Conservation (phyloP, 805 yeast species). For the Schwanniomyces vanrijiae region DNA sequence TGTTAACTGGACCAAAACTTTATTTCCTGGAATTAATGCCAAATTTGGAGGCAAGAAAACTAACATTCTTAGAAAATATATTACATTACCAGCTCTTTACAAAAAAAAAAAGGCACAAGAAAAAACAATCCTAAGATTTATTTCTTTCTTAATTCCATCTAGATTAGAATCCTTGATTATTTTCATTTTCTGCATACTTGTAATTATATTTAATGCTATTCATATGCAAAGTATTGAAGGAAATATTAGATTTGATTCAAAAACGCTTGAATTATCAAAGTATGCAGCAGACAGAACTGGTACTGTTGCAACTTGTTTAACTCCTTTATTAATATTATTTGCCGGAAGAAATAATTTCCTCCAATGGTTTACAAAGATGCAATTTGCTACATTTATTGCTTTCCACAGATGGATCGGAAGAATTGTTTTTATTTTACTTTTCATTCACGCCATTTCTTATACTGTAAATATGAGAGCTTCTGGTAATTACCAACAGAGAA, state of each 20-base stretch:
- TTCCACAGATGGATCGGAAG: constrained; percentile 49
- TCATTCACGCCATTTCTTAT: constrained; percentile 33
- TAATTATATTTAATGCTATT: constrained; percentile 14
- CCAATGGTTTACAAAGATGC: constrained; percentile 61
- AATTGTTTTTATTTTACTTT: constrained; percentile 23
- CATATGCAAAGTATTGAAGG: constrained; percentile 17
- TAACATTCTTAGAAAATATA: constrained; percentile 20
- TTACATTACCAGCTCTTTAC: constrained; percentile 19
- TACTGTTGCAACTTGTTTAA: constrained; percentile 42
- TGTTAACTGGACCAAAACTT: constrained; percentile 37
- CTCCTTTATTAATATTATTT: constrained; percentile 55
- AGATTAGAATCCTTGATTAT: constrained; percentile 35
- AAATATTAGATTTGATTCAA: constrained; percentile 24
- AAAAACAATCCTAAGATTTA: constrained; percentile 14
- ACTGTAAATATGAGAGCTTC: constrained; percentile 13
- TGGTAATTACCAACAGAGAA: constrained; percentile 9
- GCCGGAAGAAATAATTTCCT: constrained; percentile 50
- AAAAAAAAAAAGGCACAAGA: constrained; percentile 21
- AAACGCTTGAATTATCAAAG: constrained; percentile 19
- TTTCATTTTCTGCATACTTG: constrained; percentile 16
- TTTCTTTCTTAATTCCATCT: constrained; percentile 32
- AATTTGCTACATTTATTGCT: constrained; percentile 38
- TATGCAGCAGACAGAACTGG: constrained; percentile 55
- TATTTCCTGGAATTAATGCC: constrained; percentile 38
- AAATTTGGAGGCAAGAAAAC: constrained; percentile 26